Evolutionary conservation across 139 green algal genomes (phyloP).

Genomic region (Coccomyxa sp.): DNA sequence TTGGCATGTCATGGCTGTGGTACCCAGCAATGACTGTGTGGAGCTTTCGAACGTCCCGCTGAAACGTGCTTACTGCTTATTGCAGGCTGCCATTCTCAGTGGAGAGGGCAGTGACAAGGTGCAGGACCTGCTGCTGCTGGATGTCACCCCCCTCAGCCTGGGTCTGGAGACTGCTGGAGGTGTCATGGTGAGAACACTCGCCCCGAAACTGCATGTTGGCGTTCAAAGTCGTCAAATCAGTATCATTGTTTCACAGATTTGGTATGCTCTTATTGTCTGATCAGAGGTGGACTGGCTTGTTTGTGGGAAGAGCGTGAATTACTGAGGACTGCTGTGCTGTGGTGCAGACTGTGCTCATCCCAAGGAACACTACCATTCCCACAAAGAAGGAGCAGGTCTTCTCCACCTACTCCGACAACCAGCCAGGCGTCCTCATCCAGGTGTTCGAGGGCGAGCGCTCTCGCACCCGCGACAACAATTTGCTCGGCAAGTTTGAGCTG

Average conservation of each 20-base stretch:
- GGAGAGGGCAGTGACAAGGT: slow-evolving; percentile 92
- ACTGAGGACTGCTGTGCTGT: not conserved
- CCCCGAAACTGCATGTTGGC: not conserved
- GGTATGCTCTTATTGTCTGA: not conserved
- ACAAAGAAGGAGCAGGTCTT: slow-evolving; percentile 98
- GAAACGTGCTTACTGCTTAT: too few species aligned
- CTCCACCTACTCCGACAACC: slow-evolving; percentile 98
- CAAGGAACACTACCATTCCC: slow-evolving; percentile 96
- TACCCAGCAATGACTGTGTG: not conserved
- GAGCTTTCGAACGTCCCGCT: too few species aligned
- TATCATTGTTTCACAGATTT: too few species aligned
- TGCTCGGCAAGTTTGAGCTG: slow-evolving; percentile 99
- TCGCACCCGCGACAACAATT: slow-evolving; percentile 92
- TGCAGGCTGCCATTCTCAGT: slow-evolving; percentile 90
- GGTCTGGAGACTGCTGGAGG: slow-evolving; percentile 94
- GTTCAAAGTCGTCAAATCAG: too few species aligned
- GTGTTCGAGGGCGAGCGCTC: slow-evolving; percentile 87
- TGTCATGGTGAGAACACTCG: slow-evolving; percentile 50
- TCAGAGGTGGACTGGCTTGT: not conserved
- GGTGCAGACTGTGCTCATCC: slow-evolving; percentile 88
- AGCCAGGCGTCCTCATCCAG: slow-evolving; percentile 96
- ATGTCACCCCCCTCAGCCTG: slow-evolving; percentile 92
- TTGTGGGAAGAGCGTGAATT: not conserved
- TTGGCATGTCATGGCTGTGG: not conserved
- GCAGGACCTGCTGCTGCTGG: slow-evolving; percentile 96